Base-by-base conservation (phyloP, 371 early-diverging fungal genomes). In the Mortierella sp. region DNA sequence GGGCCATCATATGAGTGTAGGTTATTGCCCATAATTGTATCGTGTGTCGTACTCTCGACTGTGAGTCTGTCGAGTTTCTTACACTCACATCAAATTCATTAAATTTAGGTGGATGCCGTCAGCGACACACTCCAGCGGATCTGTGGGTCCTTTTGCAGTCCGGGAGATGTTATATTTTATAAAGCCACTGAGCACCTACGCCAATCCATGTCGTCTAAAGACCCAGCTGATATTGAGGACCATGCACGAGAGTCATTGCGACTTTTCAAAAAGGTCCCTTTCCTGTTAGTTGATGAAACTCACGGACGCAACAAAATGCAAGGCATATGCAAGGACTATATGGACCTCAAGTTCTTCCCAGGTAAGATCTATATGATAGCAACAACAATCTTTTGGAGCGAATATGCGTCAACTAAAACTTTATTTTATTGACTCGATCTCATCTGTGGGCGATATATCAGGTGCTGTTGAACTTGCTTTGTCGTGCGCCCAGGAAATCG, bases 91-190 rank as follows among this genome's bases (percentile, higher is more conserved):
- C 28, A 26, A 26, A 5, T 39, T 11, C 32, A 20, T 70, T 70
- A 8, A 14, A 12, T 24, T 45, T 66, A 80, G 81, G 81, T 83
- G 30, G 86, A 88, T 65, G 80, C 88, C 20, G 87, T 88, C 12
- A 88, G 87, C 49, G 85, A 86, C 49, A 68, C 86, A 5, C 85
- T 96, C 52, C 90, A 91, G 67, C 76, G 88, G 37, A 87, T 89
- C 22, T 96, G 96, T 78, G 91, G 93, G 51, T 84, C 90, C 0
- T 92, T 96, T 72, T 96, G 95, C 78, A 87, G 86, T 10, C 74
- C 87, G 2, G 88, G 87, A 22, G 96, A 96, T 68, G 90, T 95
- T n/a, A 77, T 88, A 0, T 88, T 94, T 55, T 95, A 91, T 86
- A 89, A 92, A 86, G 96, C 93, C 12, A 83, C 89, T 4, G 92